phyloP scores from a whole-genome alignment of 2,329 filamentous ascomycete genomes.

The Aspergillus brunneoviolaceus region DNA sequence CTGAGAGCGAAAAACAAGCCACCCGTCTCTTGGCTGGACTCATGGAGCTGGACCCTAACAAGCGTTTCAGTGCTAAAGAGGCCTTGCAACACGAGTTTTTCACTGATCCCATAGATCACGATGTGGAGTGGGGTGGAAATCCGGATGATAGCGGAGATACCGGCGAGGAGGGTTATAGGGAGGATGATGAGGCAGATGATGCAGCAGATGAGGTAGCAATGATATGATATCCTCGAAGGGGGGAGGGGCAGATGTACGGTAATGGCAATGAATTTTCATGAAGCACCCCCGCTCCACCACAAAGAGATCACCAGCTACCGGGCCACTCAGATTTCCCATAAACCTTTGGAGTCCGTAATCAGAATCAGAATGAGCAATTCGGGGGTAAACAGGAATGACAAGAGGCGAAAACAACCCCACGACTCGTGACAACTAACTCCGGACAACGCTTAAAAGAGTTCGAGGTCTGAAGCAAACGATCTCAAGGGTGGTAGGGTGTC shows the following conservation, averaged over 20 bases:
- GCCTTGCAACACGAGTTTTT: constrained; percentile 49
- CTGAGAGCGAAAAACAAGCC: constrained; percentile 47
- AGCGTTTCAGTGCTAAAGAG: constrained; percentile 44
- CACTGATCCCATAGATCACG: constrained; percentile 40
- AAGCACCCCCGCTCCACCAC: background rate
- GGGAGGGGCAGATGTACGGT: constrained; percentile 15
- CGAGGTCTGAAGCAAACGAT: no score
- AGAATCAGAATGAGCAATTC: background rate
- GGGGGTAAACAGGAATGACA: background rate
- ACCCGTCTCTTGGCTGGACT: constrained; percentile 44
- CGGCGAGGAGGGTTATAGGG: constrained; percentile 34
- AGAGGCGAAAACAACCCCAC: no score
- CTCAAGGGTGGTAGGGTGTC: background rate
- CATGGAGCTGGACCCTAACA: constrained; percentile 46
- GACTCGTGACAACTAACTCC: no score
- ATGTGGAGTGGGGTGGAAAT: constrained; percentile 42
- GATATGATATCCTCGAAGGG: constrained; percentile 24
- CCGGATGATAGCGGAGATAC: constrained; percentile 38
- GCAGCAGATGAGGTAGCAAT: constrained; percentile 43
- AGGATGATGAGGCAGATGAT: constrained; percentile 31
- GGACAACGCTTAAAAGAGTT: no score
- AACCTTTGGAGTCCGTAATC: background rate
- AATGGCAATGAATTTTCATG: constrained; percentile 10
- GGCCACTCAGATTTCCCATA: background rate
- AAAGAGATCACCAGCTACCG: background rate